Evolutionary conservation across 768 basidiomycete genomes (phyloP).

Genomic region (Rubroboletus pulcherrimus): DNA sequence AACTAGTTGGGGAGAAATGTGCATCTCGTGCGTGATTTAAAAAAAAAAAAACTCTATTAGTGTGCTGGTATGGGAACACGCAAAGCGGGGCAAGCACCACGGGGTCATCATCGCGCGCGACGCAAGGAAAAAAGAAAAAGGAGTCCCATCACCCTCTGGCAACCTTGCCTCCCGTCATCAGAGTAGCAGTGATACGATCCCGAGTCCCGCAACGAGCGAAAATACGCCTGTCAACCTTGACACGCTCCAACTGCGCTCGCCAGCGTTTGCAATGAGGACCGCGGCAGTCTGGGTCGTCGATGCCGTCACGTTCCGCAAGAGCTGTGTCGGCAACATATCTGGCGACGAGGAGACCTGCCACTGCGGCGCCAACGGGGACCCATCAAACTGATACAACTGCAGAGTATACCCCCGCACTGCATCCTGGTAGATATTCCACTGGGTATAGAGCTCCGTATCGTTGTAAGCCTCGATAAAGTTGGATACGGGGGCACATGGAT

Average conservation of each 20-base stretch:
- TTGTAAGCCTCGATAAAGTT: conserved; percentile 87
- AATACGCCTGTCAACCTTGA: conserved; percentile 10
- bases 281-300: conserved; percentile 9
- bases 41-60: conserved; percentile 15
- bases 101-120: not conserved
- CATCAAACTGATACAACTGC: conserved; percentile 77
- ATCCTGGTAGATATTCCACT: conserved; percentile 76
- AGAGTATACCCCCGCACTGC: conserved; percentile 58
- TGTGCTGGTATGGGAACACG: conserved; percentile 18
- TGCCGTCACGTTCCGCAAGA: conserved; percentile 52
- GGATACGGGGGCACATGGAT: conserved; percentile 84
- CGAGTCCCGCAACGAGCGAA: conserved; percentile 17
- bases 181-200: conserved; percentile 23
- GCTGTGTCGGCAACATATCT: conserved; percentile 79
- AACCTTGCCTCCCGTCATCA: conserved; percentile 4
- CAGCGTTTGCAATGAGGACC: conserved; percentile 20
- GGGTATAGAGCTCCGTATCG: conserved; percentile 57
- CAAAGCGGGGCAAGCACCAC: not conserved
- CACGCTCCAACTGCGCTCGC: conserved; percentile 22
- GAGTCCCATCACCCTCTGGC: not conserved
- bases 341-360: conserved; percentile 67
- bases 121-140: not conserved
- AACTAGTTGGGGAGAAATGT: not conserved
- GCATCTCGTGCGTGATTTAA: conserved; percentile 8
- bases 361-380: conserved; percentile 67